A percentile compares a stretch with the other conserved stretches of the same genome.
Evolutionary conservation across 352 stramenopile genomes (phyloP).

Genomic region (Globisporangium carolinianum): DNA sequence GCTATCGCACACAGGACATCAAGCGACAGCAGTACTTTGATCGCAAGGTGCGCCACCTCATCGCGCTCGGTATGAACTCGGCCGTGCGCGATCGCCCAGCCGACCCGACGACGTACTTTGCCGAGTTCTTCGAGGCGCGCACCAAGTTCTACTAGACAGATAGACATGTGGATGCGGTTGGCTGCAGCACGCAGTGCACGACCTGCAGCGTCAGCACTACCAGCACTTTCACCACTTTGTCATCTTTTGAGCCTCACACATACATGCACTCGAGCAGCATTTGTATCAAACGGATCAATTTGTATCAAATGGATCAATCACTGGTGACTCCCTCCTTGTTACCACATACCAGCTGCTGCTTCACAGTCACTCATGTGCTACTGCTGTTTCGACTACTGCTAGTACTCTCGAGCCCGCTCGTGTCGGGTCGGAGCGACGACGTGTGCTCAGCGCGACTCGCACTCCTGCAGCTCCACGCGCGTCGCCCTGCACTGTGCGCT

Average conservation of each 20-base stretch:
- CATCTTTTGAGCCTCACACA: too few species aligned
- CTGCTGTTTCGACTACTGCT: too few species aligned
- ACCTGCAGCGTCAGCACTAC: too few species aligned
- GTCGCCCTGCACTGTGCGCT: background rate
- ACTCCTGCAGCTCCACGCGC: slow-evolving; percentile 39
- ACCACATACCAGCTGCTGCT: background rate
- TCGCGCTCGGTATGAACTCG: slow-evolving; percentile 52
- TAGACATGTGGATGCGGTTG: too few species aligned
- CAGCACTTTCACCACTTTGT: too few species aligned
- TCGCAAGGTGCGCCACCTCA: slow-evolving; percentile 66
- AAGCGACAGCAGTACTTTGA: slow-evolving; percentile 70
- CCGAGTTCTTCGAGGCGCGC: slow-evolving; percentile 60
- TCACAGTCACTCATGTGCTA: background rate
- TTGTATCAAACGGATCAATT: too few species aligned
- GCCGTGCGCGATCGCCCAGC: slow-evolving; percentile 55
- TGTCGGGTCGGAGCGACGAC: slow-evolving; percentile 27
- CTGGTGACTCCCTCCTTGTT: background rate
- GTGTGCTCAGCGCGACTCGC: slow-evolving; percentile 19
- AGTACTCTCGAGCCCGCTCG: too few species aligned
- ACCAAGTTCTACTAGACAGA: slow-evolving; percentile 50
- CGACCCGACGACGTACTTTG: slow-evolving; percentile 42
- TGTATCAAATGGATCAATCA: too few species aligned
- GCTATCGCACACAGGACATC: slow-evolving; percentile 31
- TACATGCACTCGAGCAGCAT: too few species aligned
- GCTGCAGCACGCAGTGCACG: too few species aligned